A percentile compares a stretch with the other conserved stretches of the same genome.
Conservation (phyloP, 805 yeast species). For the Saturnispora silvae region DNA sequence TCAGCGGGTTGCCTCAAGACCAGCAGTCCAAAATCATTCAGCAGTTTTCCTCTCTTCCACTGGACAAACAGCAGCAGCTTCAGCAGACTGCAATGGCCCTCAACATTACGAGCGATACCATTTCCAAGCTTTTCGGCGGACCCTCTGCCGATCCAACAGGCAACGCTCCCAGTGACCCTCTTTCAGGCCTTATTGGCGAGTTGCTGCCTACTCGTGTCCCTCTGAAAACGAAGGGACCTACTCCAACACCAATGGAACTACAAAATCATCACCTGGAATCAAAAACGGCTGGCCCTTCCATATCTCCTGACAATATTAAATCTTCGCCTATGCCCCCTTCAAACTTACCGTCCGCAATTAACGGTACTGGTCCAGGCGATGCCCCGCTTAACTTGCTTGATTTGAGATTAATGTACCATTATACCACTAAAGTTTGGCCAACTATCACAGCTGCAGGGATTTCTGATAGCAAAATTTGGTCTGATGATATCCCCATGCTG, state of each 20-base stretch:
- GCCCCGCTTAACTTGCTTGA: slow-evolving; percentile 72
- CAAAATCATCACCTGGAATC: slow-evolving; percentile 16
- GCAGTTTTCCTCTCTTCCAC: slow-evolving; percentile 12
- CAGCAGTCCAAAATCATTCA: slow-evolving; percentile 12
- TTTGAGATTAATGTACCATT: slow-evolving; percentile 75
- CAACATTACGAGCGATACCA: slow-evolving; percentile 4
- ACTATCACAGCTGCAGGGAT: slow-evolving; percentile 89
- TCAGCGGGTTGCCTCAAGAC: slow-evolving; percentile 12
- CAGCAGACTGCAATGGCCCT: slow-evolving; percentile 11
- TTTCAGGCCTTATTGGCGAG: slow-evolving; percentile 9
- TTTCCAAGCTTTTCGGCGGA: slow-evolving; percentile 3
- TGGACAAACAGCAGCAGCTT: slow-evolving; percentile 14
- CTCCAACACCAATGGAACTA: slow-evolving; percentile 16
- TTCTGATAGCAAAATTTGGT: slow-evolving; percentile 79
- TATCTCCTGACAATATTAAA: slow-evolving; percentile 24
- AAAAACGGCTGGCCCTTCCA: slow-evolving; percentile 15
- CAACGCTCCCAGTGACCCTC: slow-evolving; percentile 1
- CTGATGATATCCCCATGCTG: slow-evolving; percentile 73
- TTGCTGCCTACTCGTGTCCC: slow-evolving; percentile 7
- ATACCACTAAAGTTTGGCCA: slow-evolving; percentile 71
- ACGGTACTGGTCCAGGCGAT: too few relatives aligned
- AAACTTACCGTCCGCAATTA: slow-evolving; percentile 12
- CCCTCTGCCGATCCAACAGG: background rate
- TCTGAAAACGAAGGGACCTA: slow-evolving; percentile 5
- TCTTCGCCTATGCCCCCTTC: slow-evolving; percentile 21